Evolutionary conservation across 345 rosid genomes (phyloP), one percentile per base, ranked within the genome.

Genomic region (Viola odorata): DNA sequence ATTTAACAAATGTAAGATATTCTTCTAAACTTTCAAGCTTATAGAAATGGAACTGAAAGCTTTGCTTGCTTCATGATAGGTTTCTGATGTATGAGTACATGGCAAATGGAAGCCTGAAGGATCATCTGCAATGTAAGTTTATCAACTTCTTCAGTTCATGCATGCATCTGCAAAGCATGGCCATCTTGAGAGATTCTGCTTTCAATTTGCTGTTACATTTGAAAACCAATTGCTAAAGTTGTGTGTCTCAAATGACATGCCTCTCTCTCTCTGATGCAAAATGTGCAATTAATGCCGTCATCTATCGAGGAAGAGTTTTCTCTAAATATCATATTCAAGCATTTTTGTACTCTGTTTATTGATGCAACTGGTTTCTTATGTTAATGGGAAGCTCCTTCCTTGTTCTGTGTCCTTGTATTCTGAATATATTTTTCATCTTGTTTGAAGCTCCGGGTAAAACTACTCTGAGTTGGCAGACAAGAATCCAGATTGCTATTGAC

Each of bases 21-120:
- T 6, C 8, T 42, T 42, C 45, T 6, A 42, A 7, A 42, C 45
- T 42, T 42, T 6, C 45, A 42, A 42, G 45, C 8, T 42, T 42
- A 42, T 23, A 23, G 32, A 23, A 7, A 11, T 42, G 11, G 7
- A 42, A 9, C 50, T 47, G 13, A 47, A 9, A 10, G 5, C 37
- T 67, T 66, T 37, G 45, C 55, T 41, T 42, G 48, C 55, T 67
- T 56, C 49, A 38, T 69, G 63, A 61, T 88, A 92, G 98, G 78
- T 89, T 84, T 77, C 85, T 94, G 55, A 78, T 94, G 83, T 94
- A 84, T 23, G 97, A 94, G 73, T 83, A 83, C 58, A 94, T 89
- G 97, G 88, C 61, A 64, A 94, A 86, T 75, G 97, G 97, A 65
- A 89, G 90, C 82, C 70, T 94, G 61, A 87, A 82, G 69, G 97